Evolutionary conservation across 495 filamentous ascomycete species (phyloP).

Genomic region (Aspergillus haitiensis): DNA sequence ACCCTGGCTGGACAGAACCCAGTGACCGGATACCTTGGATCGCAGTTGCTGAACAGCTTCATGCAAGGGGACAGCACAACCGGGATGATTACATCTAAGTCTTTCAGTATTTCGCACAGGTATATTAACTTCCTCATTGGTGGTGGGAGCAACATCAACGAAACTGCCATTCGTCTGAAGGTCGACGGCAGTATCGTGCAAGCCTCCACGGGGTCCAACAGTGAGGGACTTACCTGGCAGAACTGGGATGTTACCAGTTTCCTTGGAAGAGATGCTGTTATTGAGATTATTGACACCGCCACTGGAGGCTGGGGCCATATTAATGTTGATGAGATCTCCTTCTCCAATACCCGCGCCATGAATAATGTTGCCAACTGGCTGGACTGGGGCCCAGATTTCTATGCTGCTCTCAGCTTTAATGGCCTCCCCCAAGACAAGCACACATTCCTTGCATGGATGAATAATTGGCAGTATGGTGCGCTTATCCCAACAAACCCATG

Average conservation of each 20-base stretch:
- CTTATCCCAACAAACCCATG: slow-evolving; percentile 43
- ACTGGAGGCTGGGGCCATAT: slow-evolving; percentile 10
- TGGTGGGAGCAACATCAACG: slow-evolving; percentile 5
- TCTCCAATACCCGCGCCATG: neutral
- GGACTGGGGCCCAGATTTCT: slow-evolving; percentile 61
- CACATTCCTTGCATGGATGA: slow-evolving; percentile 57
- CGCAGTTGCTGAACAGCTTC: slow-evolving; percentile 1
- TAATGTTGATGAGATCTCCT: slow-evolving; percentile 3
- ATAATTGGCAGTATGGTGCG: slow-evolving; percentile 58
- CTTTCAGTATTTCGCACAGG: slow-evolving; percentile 6
- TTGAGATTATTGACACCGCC: slow-evolving; percentile 4
- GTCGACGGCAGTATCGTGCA: slow-evolving; percentile 4
- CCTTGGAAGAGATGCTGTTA: neutral
- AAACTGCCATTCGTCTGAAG: slow-evolving; percentile 7
- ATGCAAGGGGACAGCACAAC: neutral
- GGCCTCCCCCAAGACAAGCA: slow-evolving; percentile 40
- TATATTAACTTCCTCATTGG: slow-evolving; percentile 12
- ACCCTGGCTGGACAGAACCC: neutral
- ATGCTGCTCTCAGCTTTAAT: slow-evolving; percentile 57
- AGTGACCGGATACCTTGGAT: slow-evolving; percentile 2
- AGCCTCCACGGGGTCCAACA: neutral
- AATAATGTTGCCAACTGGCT: slow-evolving; percentile 33
- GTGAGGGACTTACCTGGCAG: slow-evolving; percentile 1
- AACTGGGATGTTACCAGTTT: slow-evolving; percentile 2
- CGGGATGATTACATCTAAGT: neutral